phyloP scores from a whole-genome alignment of 176 grass and related monocot species.

The Alloteropsis semialata region DNA sequence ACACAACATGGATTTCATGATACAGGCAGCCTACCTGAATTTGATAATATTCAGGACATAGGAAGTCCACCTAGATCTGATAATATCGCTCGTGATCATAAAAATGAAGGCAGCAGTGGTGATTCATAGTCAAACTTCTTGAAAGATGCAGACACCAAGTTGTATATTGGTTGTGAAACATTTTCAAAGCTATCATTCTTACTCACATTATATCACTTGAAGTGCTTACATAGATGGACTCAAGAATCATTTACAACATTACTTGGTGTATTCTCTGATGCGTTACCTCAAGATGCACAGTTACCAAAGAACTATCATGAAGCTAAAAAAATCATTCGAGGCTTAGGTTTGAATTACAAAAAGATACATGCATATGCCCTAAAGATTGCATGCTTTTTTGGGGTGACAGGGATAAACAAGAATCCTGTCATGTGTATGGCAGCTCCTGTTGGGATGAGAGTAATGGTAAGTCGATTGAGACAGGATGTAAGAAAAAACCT shows the following conservation, averaged over 20 bases:
- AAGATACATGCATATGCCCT: slow-evolving; percentile 43
- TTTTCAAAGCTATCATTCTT: slow-evolving; percentile 21
- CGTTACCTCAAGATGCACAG: neutral
- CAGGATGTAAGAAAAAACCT: too few species aligned
- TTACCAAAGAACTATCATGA: slow-evolving; percentile 22
- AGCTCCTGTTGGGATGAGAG: neutral
- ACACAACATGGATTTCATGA: too few species aligned
- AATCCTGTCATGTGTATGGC: neutral
- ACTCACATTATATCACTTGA: slow-evolving; percentile 11
- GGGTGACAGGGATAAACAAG: neutral
- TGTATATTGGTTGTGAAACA: neutral
- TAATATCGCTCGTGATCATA: neutral
- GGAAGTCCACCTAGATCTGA: neutral
- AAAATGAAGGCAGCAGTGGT: too few species aligned
- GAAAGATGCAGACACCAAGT: slow-evolving; percentile 11
- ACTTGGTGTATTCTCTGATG: neutral
- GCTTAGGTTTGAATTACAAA: neutral
- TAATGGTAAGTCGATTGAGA: neutral
- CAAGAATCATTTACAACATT: neutral
- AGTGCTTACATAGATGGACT: slow-evolving; percentile 12
- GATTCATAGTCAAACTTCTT: neutral
- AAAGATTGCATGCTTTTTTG: slow-evolving; percentile 21
- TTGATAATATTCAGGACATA: too few species aligned
- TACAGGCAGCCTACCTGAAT: neutral
- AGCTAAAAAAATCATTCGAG: slow-evolving; percentile 22